Evolutionary conservation across 2,329 filamentous ascomycete species (phyloP), one percentile per base, ranked within the genome.

Genomic region (Monosporascus sp.): DNA sequence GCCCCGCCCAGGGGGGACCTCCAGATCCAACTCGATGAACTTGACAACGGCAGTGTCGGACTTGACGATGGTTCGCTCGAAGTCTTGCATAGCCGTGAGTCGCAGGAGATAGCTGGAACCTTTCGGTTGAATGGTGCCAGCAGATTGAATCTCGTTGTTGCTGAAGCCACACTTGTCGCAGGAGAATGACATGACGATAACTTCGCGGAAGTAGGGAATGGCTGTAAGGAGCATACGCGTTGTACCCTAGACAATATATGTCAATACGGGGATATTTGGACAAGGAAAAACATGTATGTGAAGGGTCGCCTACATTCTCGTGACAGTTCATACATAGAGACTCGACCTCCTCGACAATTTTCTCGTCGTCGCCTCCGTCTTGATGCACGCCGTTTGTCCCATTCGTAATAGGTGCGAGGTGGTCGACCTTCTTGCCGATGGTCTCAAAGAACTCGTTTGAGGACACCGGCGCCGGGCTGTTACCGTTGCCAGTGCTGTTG

Each of bases 141-240:
- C 94, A 8, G 92, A 86, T 69, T 97, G 93, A 63, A 99, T 88
- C 65, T 97, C 93, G 71, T 92, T 92, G 77, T 97, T 96, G 61
- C 88, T 85, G 73, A 93, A 87, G 68, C 85, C 78, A 76, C 94
- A 99, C 73, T 97, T 84, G 6, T 90, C 85, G 78, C 94, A 99
- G 61, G 84, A 83, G 73, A 99, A 99, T 58, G 93, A 97, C 86
- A 97, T 96, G 71, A 99, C 84, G 65, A 99, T 91, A 59, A 99
- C 86, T 72, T 99, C 93, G 75, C 91, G 91, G 79, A 99, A 99
- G 80, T 91, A 97, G 17, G 94, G 94, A 52, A 99, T 97, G 60
- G 85, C 85, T 17, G 95, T 96, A 52, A 99, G 84, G 44, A 99
- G 84, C 22, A 99, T 82, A 55, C 87, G 83, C 16, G 94, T 99